Conservation (phyloP, 2,329 filamentous ascomycete genomes). For the Exophiala xenobiotica region DNA sequence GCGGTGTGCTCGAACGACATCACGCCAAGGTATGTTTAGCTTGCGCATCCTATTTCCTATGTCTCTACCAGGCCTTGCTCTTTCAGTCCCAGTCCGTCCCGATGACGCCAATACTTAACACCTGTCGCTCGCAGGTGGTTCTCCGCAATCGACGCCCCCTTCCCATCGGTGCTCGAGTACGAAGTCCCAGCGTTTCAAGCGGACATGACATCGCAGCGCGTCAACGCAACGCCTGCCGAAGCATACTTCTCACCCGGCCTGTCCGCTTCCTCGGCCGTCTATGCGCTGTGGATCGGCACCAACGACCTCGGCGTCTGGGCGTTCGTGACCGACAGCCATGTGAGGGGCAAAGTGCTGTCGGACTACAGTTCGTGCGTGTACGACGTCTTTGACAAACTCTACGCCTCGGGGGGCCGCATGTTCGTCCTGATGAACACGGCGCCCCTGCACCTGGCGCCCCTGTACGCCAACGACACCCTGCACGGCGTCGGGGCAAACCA, state of each 20-base stretch:
- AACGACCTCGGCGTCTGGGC: slow-evolving; percentile 70
- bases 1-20: slow-evolving; percentile 71
- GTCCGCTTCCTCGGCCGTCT: slow-evolving; percentile 50
- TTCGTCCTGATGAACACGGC: slow-evolving; percentile 71
- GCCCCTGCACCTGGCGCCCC: slow-evolving; percentile 65
- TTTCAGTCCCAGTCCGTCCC: slow-evolving; percentile 29
- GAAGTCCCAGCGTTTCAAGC: slow-evolving; percentile 58
- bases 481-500: slow-evolving; percentile 45
- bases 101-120: background rate
- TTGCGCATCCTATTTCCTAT: background rate
- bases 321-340: slow-evolving; percentile 66
- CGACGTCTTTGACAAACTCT: slow-evolving; percentile 60
- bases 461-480: slow-evolving; percentile 58
- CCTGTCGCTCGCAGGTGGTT: slow-evolving; percentile 47
- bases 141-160: slow-evolving; percentile 51
- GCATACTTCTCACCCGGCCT: slow-evolving; percentile 21
- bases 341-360: slow-evolving; percentile 57
- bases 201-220: slow-evolving; percentile 38
- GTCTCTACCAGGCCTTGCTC: background rate
- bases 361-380: slow-evolving; percentile 70
- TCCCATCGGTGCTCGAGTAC: slow-evolving; percentile 64
- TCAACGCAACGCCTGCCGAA: slow-evolving; percentile 22
- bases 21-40: slow-evolving; percentile 42
- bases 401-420: slow-evolving; percentile 64
- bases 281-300: slow-evolving; percentile 76